Evolutionary conservation across 2,329 filamentous ascomycete genomes (phyloP), one percentile per base, ranked within the genome.

Genomic region (Ophiosphaerella herpotricha): DNA sequence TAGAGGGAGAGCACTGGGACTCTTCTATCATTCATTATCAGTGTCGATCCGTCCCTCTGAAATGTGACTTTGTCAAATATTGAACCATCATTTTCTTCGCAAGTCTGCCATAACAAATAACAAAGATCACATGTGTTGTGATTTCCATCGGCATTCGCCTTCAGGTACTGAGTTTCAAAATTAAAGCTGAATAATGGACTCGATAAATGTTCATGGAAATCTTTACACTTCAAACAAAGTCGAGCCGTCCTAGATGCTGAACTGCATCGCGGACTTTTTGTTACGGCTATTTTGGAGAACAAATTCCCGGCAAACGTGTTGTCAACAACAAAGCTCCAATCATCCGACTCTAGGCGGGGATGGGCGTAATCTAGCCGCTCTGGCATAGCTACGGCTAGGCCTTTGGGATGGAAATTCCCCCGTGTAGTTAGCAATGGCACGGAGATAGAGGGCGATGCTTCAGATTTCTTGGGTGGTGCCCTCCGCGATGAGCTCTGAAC

Each of bases 1-100:
- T 46, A 36, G 9, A 50, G 23, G 21, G 48, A 46, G 7, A 50
- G 38, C 14, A 49, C 40, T 12, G 29, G 46, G 21, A 12, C 9
- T 16, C 23, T 45, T 36, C 46, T 44, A 16, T 40, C 50, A 5
- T 44, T 37, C 16, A 7, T 3, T 12, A n/a, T 9, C 6, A 42
- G 12, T 7, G 39, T 42, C 3, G 23, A 32, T 7, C 9, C 12
- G 2, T 1, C 1, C 24, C 11, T n/a, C 16, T 41, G 7, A 12
- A 33, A 26, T 21, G 18, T 21, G 18, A 21, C 18, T 21, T 21
- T 21, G 18, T 21, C 18, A 21, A 21, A 21, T 21, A 21, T 21
- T 21, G 18, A 21, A 5, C 18, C 18, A 21, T 21, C 18, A 21
- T 21, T 21, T 21, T 18, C 33, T n/a, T 13, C 6, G 21, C 36